A percentile compares a stretch with the other conserved stretches of the same genome.
Evolutionary conservation across 1,284 basidiomycete genomes (phyloP).

Genomic region (Lentinula novae-zelandiae): DNA sequence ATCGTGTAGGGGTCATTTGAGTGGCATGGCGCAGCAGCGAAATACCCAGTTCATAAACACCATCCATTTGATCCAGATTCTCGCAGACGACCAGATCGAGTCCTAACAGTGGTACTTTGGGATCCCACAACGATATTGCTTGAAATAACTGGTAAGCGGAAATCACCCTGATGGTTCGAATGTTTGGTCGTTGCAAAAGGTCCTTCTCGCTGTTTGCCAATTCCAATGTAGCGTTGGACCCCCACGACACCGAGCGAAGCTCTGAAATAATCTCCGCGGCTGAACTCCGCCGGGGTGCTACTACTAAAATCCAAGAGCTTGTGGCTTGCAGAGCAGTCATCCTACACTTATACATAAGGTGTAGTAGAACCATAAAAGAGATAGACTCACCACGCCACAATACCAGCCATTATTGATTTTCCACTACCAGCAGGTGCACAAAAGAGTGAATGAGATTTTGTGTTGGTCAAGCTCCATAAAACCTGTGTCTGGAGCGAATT

Average conservation of each 20-base stretch:
- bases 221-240: slow-evolving; percentile 43
- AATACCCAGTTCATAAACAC: slow-evolving; percentile 81
- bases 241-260: slow-evolving; percentile 38
- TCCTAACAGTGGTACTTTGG: slow-evolving; percentile 31
- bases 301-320: slow-evolving; percentile 50
- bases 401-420: slow-evolving; percentile 74
- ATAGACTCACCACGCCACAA: slow-evolving; percentile 63
- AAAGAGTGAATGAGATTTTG: slow-evolving; percentile 70
- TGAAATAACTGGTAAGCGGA: slow-evolving; percentile 48
- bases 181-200: slow-evolving; percentile 27
- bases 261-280: slow-evolving; percentile 49
- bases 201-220: slow-evolving; percentile 31
- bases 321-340: slow-evolving; percentile 36
- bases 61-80: slow-evolving; percentile 82
- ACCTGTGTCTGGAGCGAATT: slow-evolving; percentile 91
- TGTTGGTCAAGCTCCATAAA: slow-evolving; percentile 82
- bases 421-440: slow-evolving; percentile 82
- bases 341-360: slow-evolving; percentile 33
- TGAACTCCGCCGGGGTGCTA: slow-evolving; percentile 49
- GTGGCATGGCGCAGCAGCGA: slow-evolving; percentile 66
- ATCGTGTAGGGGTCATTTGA: slow-evolving; percentile 61
- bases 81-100: slow-evolving; percentile 79
- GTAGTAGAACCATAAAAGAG: neutral
- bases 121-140: slow-evolving; percentile 32
- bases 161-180: slow-evolving; percentile 50